These are phyloP conservation scores for Colletotrichum noveboracense DNA, from an alignment of 2,329 filamentous ascomycete genomes.

Conservation along the genomic window DNA sequence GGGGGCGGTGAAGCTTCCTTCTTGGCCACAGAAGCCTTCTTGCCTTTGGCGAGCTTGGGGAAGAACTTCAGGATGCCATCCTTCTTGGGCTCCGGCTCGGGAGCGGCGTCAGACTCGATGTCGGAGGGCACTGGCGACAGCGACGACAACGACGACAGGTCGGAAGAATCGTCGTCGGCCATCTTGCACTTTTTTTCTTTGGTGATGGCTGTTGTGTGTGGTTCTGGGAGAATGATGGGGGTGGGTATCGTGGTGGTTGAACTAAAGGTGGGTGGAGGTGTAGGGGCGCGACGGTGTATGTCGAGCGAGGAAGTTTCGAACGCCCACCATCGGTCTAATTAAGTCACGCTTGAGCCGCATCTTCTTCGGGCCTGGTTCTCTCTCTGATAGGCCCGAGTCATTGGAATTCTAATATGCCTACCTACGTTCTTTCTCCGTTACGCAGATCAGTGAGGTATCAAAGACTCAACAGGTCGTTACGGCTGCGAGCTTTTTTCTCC, in stretches of 20 bases:
- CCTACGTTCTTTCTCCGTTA: neutral
- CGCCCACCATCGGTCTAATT: slow-evolving; percentile 20
- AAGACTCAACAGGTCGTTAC: neutral
- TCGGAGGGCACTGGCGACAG: slow-evolving; percentile 50
- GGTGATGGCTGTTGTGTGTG: neutral
- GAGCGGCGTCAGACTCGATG: slow-evolving; percentile 57
- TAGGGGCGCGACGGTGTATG: slow-evolving; percentile 14
- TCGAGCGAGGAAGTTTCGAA: slow-evolving; percentile 19
- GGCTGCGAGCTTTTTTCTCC: neutral
- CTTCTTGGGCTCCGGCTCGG: slow-evolving; percentile 52
- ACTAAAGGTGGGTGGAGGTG: slow-evolving; percentile 27
- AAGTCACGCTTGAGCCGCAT: slow-evolving; percentile 23
- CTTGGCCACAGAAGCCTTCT: slow-evolving; percentile 44
- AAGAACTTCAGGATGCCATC: slow-evolving; percentile 73
- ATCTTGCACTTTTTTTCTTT: slow-evolving; percentile 41
- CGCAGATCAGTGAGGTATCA: neutral
- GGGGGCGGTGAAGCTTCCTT: slow-evolving; percentile 69
- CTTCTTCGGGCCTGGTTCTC: slow-evolving; percentile 5
- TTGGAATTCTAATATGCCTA: slow-evolving; percentile 18
- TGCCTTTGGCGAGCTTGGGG: slow-evolving; percentile 57
- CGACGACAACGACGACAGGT: slow-evolving; percentile 64
- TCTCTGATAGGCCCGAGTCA: slow-evolving; percentile 25
- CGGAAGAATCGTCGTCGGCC: slow-evolving; percentile 68
- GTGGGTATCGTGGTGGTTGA: slow-evolving; percentile 30
- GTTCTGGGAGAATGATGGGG: neutral